Evolutionary conservation across 345 rosid genomes (phyloP), one percentile per base, ranked within the genome.

Genomic region (Hypericum perforatum): DNA sequence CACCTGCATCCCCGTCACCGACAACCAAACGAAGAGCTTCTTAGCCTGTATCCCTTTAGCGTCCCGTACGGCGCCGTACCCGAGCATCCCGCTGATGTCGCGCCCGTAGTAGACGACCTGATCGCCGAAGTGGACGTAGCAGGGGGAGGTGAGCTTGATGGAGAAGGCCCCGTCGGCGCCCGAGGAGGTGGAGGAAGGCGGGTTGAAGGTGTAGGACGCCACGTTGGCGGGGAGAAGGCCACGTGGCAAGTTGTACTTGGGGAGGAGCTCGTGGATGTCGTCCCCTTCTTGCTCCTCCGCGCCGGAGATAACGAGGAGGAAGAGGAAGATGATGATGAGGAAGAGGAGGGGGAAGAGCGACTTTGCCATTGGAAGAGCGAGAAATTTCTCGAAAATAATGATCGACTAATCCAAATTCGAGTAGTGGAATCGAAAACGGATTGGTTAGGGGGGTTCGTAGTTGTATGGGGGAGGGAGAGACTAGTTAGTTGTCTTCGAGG

Each of bases 221-320:
- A 88, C 79, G 60, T 76, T 77, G 59, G 59, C 60, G 0, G 96
- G 96, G 43, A 88, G 45, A 16, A 84, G 72, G 36, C 96, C 96
- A 57, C 67, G 77, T 0, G 96, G 96, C 13, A 88, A 72, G 15
- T 88, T 88, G 61, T 70, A 82, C 22, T 11, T 7, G 0, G 78
- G 80, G 43, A 89, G 89, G 49, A 86, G 72, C 59, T 89, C 95
- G 50, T 84, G 90, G 62, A 82, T 54, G 63, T 85, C 92, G 2
- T 22, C 32, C 32, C 32, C 32, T 22, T 22, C 2, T 4, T 22
- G 2, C 32, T 22, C 32, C 32, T 22, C 32, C 32, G 32, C 32
- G 2, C 2, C 4, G 32, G 32, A 22, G 32, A 22, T 1, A 22
- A 4, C 32, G 32, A 22, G 32, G 32, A 22, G 32, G 32, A 22